A percentile compares a stretch with the other conserved stretches of the same genome.
phyloP scores from a whole-genome alignment of 2,329 filamentous ascomycete species.

The Claviceps quebecensis region DNA sequence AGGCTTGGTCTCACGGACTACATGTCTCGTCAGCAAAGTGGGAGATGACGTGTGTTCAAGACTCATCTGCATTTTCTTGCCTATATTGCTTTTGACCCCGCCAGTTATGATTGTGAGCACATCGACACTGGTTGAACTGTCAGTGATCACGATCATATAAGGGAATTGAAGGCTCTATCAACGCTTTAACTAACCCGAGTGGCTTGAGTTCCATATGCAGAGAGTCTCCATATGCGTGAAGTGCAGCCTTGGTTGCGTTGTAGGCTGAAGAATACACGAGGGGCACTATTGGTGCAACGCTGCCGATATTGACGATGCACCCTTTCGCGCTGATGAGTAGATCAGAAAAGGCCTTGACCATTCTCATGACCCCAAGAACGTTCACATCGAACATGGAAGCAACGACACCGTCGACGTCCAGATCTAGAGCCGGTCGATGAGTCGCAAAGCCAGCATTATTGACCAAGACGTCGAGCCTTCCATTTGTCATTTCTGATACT shows the following conservation, averaged over 20 bases:
- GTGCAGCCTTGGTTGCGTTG: conserved; percentile 12
- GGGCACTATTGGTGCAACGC: conserved; percentile 11
- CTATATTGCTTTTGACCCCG: conserved; percentile 8
- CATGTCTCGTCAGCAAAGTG: neutral
- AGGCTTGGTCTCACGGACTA: conserved; percentile 6
- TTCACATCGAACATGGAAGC: conserved; percentile 28
- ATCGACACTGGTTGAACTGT: conserved; percentile 4
- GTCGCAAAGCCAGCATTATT: conserved; percentile 13
- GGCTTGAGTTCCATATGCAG: conserved; percentile 13
- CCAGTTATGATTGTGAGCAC: conserved; percentile 9
- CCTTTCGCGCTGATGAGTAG: conserved; percentile 12
- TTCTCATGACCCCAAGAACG: conserved; percentile 20
- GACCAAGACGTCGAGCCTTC: conserved; percentile 10
- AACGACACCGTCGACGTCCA: conserved; percentile 15
- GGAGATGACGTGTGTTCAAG: too few species aligned
- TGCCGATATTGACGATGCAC: conserved; percentile 14
- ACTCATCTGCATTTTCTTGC: conserved; percentile 1
- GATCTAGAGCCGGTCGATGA: conserved; percentile 16
- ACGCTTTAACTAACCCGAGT: conserved; percentile 6
- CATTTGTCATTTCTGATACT: conserved; percentile 7
- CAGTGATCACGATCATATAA: neutral
- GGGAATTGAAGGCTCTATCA: neutral
- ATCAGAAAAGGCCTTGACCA: conserved; percentile 10
- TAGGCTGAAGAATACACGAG: conserved; percentile 9
- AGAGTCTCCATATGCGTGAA: conserved; percentile 11